These are phyloP conservation scores for Posidonia oceanica DNA, from an alignment of 116 monocot genomes.

Conservation along the genomic window DNA sequence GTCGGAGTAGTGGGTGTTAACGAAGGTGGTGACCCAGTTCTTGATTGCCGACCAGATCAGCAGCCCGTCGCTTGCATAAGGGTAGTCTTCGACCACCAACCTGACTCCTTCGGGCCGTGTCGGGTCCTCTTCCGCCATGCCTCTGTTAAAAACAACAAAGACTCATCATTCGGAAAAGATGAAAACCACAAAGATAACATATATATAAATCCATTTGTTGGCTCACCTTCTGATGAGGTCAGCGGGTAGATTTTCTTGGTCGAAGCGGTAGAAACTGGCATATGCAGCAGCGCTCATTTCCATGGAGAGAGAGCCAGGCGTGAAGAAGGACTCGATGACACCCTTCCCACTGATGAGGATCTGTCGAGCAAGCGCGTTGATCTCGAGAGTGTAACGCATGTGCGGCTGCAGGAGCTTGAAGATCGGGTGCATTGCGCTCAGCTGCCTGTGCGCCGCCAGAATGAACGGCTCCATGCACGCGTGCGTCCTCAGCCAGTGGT, in stretches of 20 bases:
- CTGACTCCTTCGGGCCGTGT: constrained; percentile 35
- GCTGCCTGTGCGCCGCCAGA: constrained; percentile 65
- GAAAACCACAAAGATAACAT: no score
- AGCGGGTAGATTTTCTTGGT: constrained; percentile 72
- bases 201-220: neutral
- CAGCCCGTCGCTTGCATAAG: constrained; percentile 69
- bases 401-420: constrained; percentile 85
- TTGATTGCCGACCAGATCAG: constrained; percentile 62
- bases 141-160: constrained; percentile 19
- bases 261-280: constrained; percentile 52
- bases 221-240: constrained; percentile 65
- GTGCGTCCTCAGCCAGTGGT: constrained; percentile 91
- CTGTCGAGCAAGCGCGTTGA: constrained; percentile 86
- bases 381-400: constrained; percentile 87
- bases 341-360: constrained; percentile 83
- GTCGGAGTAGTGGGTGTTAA: constrained; percentile 24
- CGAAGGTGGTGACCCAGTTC: constrained; percentile 45
- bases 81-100: constrained; percentile 62
- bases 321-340: constrained; percentile 84
- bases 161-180: neutral
- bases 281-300: constrained; percentile 76
- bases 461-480: constrained; percentile 89
- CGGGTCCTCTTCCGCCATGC: constrained; percentile 71
- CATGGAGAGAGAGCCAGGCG: constrained; percentile 58
- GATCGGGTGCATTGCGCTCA: constrained; percentile 84